phyloP scores from a whole-genome alignment of 2,329 filamentous ascomycete genomes.

The Aspergillus phoenicis region DNA sequence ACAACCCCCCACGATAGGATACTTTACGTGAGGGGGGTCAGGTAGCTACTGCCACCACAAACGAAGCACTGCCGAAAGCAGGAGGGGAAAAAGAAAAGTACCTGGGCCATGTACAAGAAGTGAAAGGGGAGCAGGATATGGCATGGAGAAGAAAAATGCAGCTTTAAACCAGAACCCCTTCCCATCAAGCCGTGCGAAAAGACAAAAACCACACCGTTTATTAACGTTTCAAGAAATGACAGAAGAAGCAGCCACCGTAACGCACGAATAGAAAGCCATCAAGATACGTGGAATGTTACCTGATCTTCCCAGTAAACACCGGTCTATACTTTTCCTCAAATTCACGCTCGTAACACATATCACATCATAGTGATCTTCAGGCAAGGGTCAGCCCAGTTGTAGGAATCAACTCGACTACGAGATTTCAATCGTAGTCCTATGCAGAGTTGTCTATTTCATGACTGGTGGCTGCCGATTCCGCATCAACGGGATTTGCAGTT shows the following conservation, averaged over 20 bases:
- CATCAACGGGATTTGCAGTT: neutral
- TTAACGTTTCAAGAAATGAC: neutral
- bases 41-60: neutral
- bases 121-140: neutral
- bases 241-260: neutral
- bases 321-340: slow-evolving; percentile 4
- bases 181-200: neutral
- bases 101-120: neutral
- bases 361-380: slow-evolving; percentile 7
- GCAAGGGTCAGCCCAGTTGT: neutral
- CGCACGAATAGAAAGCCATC: neutral
- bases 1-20: neutral
- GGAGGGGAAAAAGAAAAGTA: neutral
- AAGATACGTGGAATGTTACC: neutral
- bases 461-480: neutral
- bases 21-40: neutral
- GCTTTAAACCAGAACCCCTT: neutral
- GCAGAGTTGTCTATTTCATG: neutral
- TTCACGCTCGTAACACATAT: slow-evolving; percentile 17
- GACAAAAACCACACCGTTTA: neutral
- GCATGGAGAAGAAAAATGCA: neutral
- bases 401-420: neutral
- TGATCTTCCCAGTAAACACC: neutral
- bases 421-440: slow-evolving; percentile 4
- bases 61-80: neutral